phyloP scores from a whole-genome alignment of 2,329 filamentous ascomycete species.

The Sporothrix globosa region DNA sequence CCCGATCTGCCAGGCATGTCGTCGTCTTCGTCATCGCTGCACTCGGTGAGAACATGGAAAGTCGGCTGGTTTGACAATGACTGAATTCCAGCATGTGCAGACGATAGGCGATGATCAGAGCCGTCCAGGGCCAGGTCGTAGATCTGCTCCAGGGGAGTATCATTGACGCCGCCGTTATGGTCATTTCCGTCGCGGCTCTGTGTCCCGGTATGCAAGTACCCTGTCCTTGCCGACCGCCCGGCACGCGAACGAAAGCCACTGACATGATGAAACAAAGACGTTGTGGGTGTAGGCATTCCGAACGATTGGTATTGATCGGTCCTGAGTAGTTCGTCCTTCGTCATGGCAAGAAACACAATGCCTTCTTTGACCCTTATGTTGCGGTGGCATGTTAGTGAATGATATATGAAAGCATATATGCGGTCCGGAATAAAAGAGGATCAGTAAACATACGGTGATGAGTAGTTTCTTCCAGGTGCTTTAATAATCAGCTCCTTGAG shows the following conservation, averaged over 20 bases:
- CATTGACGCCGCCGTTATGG: constrained; percentile 33
- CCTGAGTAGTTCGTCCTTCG: constrained; percentile 71
- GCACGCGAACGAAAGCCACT: background rate
- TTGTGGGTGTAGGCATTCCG: background rate
- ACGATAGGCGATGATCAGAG: constrained; percentile 27
- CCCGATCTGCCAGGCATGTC: constrained; percentile 33
- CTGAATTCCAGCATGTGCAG: constrained; percentile 59
- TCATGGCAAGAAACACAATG: constrained; percentile 89
- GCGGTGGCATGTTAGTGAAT: background rate
- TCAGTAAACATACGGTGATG: constrained; percentile 71
- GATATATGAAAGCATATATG: background rate
- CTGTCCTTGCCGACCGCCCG: background rate
- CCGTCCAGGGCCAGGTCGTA: constrained; percentile 42
- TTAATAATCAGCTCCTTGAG: constrained; percentile 87
- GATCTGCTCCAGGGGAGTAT: constrained; percentile 40
- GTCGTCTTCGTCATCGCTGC: constrained; percentile 62
- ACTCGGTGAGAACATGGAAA: constrained; percentile 62
- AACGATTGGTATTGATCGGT: constrained; percentile 69
- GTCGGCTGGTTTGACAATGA: constrained; percentile 47
- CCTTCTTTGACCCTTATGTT: constrained; percentile 76
- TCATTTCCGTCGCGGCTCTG: constrained; percentile 4
- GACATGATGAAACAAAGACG: constrained; percentile 8
- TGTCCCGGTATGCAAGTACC: background rate
- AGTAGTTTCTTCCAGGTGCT: constrained; percentile 78
- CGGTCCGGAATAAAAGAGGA: background rate